Percentiles rank a stretch among this genome's conserved stretches.
Conservation (phyloP, 768 basidiomycete species). For the Macrocybe gigantea region DNA sequence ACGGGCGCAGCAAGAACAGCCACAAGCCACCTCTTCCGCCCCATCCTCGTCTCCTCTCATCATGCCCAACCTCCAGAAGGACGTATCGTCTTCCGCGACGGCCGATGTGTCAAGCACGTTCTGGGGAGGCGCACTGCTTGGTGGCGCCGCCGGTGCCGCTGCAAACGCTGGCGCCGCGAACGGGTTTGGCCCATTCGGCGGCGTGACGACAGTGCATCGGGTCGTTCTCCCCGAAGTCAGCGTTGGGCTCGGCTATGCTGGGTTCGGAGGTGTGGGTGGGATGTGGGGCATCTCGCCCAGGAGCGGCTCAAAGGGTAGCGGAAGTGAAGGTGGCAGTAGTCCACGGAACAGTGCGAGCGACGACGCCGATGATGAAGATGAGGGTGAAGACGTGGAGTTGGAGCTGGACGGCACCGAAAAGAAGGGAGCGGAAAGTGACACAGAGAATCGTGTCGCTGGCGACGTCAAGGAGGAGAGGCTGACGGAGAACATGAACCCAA, state of each 20-base stretch:
- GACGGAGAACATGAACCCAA: constrained; percentile 79
- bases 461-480: constrained; percentile 22
- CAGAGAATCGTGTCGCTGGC: constrained; percentile 8
- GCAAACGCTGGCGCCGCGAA: neutral
- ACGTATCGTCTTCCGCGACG: constrained; percentile 59
- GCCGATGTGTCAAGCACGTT: constrained; percentile 41
- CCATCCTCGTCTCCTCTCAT: constrained; percentile 28
- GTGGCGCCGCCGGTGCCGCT: constrained; percentile 6
- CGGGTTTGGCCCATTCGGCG: neutral
- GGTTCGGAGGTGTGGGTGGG: no score
- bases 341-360: no score
- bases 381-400: no score
- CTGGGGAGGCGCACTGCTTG: constrained; percentile 69
- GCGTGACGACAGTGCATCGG: constrained; percentile 1
- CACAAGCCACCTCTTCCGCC: constrained; percentile 9
- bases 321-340: no score
- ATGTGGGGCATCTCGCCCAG: no score
- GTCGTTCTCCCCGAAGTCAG: neutral
- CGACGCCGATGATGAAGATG: no score
- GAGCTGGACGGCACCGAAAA: no score
- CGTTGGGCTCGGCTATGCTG: constrained; percentile 6
- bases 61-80: constrained; percentile 73
- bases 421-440: constrained; percentile 8
- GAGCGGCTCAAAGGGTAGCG: no score
- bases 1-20: constrained; percentile 5